phyloP scores from a whole-genome alignment of 768 basidiomycete genomes.

The Phanerochaete carnosa region DNA sequence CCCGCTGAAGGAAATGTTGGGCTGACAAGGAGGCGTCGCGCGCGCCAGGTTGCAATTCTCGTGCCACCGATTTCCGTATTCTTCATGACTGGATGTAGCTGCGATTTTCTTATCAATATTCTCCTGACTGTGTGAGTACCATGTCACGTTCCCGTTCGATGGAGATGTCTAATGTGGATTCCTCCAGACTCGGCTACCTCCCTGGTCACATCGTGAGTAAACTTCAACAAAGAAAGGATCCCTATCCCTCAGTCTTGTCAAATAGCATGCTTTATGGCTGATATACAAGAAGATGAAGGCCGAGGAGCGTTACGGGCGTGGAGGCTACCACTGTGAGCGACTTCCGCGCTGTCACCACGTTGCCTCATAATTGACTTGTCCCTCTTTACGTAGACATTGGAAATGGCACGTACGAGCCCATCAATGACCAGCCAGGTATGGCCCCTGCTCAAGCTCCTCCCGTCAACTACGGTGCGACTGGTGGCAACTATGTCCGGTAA shows the following conservation, averaged over 20 bases:
- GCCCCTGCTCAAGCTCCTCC: slow-evolving; percentile 15
- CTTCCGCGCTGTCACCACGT: not conserved
- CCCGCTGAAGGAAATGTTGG: not conserved
- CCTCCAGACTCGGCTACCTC: slow-evolving; percentile 66
- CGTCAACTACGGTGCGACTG: slow-evolving; percentile 28
- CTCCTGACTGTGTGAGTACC: slow-evolving; percentile 66
- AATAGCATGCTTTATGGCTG: slow-evolving; percentile 81
- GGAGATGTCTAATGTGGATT: slow-evolving; percentile 4
- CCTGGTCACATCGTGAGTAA: slow-evolving; percentile 54
- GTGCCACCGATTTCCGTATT: slow-evolving; percentile 81
- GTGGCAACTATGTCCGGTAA: slow-evolving; percentile 22
- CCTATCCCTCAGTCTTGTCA: not conserved
- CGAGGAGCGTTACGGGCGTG: slow-evolving; percentile 74
- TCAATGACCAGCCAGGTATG: slow-evolving; percentile 15
- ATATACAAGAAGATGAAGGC: slow-evolving; percentile 90
- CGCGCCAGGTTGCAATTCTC: slow-evolving; percentile 65
- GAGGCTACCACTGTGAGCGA: slow-evolving; percentile 72
- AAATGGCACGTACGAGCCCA: slow-evolving; percentile 28
- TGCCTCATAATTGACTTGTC: not conserved
- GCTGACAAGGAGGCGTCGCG: not conserved
- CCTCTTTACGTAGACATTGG: slow-evolving; percentile 23
- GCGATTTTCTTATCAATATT: slow-evolving; percentile 85
- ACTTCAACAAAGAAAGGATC: not conserved
- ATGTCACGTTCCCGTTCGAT: not conserved
- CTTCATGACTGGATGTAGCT: slow-evolving; percentile 79